These are phyloP conservation scores for Eucalyptus curtisii DNA, from an alignment of 345 rosid genomes.

Conservation along the genomic window DNA sequence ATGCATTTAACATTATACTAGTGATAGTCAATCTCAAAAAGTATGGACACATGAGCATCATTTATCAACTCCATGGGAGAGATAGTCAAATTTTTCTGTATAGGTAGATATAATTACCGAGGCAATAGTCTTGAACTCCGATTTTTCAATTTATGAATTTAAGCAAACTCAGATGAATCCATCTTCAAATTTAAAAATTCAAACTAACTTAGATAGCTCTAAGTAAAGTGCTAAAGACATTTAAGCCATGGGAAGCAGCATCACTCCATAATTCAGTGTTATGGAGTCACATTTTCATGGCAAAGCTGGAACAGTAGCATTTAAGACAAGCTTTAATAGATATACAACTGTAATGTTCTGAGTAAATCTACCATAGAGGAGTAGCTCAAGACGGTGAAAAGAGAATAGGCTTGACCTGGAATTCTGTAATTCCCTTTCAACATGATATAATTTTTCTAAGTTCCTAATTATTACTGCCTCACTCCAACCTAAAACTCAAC, in stretches of 20 bases:
- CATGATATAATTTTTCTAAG: neutral
- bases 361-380: neutral
- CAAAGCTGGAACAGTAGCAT: neutral
- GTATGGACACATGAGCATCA: neutral
- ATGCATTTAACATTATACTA: neutral
- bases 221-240: neutral
- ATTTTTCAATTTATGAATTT: neutral
- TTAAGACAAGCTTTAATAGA: neutral
- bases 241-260: neutral
- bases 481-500: neutral
- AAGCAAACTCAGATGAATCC: neutral
- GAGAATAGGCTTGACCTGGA: neutral
- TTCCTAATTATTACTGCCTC: neutral
- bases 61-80: neutral
- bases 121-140: neutral
- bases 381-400: neutral
- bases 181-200: neutral
- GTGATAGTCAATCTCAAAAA: neutral
- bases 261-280: neutral
- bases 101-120: neutral
- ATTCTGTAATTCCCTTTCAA: neutral
- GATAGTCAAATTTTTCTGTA: neutral
- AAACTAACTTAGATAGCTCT: neutral
- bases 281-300: neutral
- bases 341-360: neutral